phyloP scores from a whole-genome alignment of 345 rosid genomes.

The Nasturtium officinale region DNA sequence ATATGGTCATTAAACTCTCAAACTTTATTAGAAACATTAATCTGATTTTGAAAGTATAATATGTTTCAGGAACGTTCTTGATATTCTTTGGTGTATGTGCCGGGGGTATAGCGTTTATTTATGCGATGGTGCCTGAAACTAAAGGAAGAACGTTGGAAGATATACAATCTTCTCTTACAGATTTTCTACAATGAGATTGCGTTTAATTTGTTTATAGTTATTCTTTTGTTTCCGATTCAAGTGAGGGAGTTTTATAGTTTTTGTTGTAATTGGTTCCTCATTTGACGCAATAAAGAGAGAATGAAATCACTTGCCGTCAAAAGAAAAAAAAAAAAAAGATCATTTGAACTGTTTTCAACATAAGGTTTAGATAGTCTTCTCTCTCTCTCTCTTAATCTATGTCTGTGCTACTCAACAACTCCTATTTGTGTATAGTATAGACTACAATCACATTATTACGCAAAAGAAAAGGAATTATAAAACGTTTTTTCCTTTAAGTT shows the following conservation, averaged over 20 bases:
- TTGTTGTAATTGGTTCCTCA: constrained; percentile 29
- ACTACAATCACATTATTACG: background rate
- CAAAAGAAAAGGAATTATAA: background rate
- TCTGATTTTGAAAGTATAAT: background rate
- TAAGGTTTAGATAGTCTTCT: constrained; percentile 10
- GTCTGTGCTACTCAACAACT: constrained; percentile 1
- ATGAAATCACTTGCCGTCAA: background rate
- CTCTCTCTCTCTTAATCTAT: background rate
- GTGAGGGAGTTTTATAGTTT: constrained; percentile 29
- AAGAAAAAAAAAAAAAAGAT: too few relatives aligned
- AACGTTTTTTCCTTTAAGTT: background rate
- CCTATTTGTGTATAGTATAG: constrained; percentile 24
- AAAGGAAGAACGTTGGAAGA: constrained; percentile 68
- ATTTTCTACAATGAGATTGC: constrained; percentile 35
- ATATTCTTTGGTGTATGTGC: constrained; percentile 43
- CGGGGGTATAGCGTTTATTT: constrained; percentile 45
- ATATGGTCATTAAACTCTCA: background rate
- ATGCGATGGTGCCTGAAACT: constrained; percentile 62
- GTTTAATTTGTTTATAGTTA: constrained; percentile 1
- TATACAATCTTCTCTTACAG: constrained; percentile 50
- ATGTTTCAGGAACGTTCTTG: constrained; percentile 59
- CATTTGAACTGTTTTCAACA: background rate
- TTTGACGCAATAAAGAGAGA: constrained; percentile 21
- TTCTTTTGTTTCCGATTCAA: constrained; percentile 8
- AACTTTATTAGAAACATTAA: background rate